Base-by-base conservation (phyloP, 257 asterid genomes). In the Cordia subcordata region DNA sequence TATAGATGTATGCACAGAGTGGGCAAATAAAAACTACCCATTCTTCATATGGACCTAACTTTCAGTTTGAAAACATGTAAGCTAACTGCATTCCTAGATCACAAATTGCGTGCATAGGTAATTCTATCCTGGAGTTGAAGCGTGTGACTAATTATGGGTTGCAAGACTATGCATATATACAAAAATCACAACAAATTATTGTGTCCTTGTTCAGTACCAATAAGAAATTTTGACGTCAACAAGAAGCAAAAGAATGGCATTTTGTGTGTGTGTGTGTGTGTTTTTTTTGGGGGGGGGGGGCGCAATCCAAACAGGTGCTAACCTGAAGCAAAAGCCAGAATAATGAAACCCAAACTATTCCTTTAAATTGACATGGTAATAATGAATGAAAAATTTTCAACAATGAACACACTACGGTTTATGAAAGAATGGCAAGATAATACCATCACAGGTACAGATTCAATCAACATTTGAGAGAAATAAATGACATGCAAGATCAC, bases 91-190 rank as follows among this genome's bases (percentile, higher is more conserved):
- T 42, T 42, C 15, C 47, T 42, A 42, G 12, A 8, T 42, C 47
- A 42, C 4, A 42, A 42, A 42, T 42, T 42, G 47, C 47, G 10
- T 11, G 10, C 2, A 11, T 42, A 42, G 10, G 15, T 10, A 2
- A 42, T 42, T 8, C 3, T 3, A 42, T 10, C 10, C 47, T 42
- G 3, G 10, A 42, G 47, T 14, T 42, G 47, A 42, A 42, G 12
- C 10, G 4, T 42, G 47, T 42, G 47, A 10, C 47, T 42, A 42
- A 11, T 42, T 42, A 42, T 10, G 10, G 47, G 4, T 42, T 42
- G 52, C 20, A 50, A 60, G 57, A 44, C 59, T 42, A 61, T 20
- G 54, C 32, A 40, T 11, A 64, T 54, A 21, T 8, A 18, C 47
- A 3, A 14, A 42, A 42, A 11, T 42, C 1, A 42, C 47, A 42